Base-by-base conservation (phyloP, 2,329 filamentous ascomycete species). In the Aspergillus cejpii region DNA sequence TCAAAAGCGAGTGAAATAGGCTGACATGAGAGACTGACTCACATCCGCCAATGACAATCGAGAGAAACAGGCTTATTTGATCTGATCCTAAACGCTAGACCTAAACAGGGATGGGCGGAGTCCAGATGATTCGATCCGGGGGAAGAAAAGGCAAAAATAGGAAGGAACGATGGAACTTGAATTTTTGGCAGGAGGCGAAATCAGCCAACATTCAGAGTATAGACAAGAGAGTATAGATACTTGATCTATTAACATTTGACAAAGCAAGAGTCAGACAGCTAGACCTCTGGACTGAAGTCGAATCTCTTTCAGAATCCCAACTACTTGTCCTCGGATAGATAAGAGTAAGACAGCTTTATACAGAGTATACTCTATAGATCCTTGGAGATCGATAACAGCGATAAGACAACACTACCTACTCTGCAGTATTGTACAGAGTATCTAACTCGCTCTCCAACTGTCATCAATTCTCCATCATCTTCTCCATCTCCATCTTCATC, bases 31-130 rank as follows among this genome's bases (percentile, higher is more conserved):
- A 11, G 10, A 23, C 19, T 11, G 11, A 21, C 15, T 10, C 10
- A n/a, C 5, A 5, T 31, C 12, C 24, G 24, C 62, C 56, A 65
- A 63, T 60, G 17, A 52, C 15, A 38, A 28, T 4, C 3, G 1
- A 6, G 1, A 39, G n/a, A 62, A 57, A 54, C 42, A 45, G 53
- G 60, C 52, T 64, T 64, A 56, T 58, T 58, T 45, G 33, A 33
- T 43, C 45, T 49, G 49, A 38, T 50, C 51, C 47, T 45, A 26
- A 21, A 14, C 31, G 37, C 59, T 63, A 63, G 52, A 45, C 59
- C 53, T 20, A 34, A 57, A 54, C 36, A 47, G 55, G 59, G 27
- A 40, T 37, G 44, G 51, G 59, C 64, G 62, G 62, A 58, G 54
- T 48, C 23, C 33, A 33, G 47, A 45, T 49, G 45, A 51, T 53